Conservation (phyloP, 805 yeast genomes). For the Pichia paraexigua region DNA sequence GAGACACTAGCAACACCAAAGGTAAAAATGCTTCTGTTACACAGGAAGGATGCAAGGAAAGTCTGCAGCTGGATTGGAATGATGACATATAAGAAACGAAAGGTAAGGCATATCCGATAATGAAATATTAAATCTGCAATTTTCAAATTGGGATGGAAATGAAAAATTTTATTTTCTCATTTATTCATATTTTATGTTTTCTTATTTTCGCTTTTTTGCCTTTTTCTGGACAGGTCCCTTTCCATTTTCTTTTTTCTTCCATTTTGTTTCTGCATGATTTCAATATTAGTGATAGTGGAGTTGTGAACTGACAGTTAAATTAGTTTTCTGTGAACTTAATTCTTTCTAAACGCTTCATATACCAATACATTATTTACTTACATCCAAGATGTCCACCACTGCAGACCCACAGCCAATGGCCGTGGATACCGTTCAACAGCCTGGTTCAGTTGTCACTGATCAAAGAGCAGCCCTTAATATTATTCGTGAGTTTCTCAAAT, state of each 20-base stretch:
- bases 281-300: not conserved
- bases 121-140: not conserved
- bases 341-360: not conserved
- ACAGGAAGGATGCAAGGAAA: not conserved
- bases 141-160: not conserved
- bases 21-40: not conserved
- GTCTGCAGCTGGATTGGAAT: not conserved
- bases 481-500: slow-evolving; percentile 73
- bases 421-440: not conserved
- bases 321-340: too few species aligned
- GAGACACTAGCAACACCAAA: not conserved
- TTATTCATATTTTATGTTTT: too few species aligned
- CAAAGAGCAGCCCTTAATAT: slow-evolving; percentile 74
- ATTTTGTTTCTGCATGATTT: not conserved
- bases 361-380: not conserved
- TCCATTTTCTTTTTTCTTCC: too few species aligned
- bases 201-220: not conserved
- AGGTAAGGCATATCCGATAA: not conserved
- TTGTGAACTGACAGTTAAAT: not conserved
- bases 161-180: not conserved
- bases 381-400: not conserved
- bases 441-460: slow-evolving; percentile 30
- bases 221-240: not conserved
- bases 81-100: not conserved
- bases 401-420: not conserved